These are phyloP conservation scores for Craterostigma plantagineum DNA, from an alignment of 257 asterid species.

Conservation along the genomic window DNA sequence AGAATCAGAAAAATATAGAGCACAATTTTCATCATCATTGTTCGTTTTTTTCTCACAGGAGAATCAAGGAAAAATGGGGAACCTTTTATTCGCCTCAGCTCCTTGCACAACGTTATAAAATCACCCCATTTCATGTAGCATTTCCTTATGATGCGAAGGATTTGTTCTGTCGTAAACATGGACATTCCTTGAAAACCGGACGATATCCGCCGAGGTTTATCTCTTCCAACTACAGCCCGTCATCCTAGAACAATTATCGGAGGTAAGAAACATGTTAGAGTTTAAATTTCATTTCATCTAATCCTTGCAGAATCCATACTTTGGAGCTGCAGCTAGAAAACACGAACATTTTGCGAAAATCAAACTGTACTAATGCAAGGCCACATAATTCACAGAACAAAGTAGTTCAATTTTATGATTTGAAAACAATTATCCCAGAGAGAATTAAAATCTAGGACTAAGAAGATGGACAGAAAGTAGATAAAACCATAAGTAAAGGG, in stretches of 20 bases:
- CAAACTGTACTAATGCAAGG: too few relatives aligned
- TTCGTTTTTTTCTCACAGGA: too few relatives aligned
- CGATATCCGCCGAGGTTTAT: constrained; percentile 87
- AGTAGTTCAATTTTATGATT: too few relatives aligned
- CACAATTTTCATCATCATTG: too few relatives aligned
- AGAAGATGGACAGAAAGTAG: neutral
- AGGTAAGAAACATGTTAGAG: neutral
- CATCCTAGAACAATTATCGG: constrained; percentile 32
- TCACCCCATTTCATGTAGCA: constrained; percentile 99
- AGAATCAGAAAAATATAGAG: too few relatives aligned
- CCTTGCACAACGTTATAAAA: constrained; percentile 97
- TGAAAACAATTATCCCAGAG: too few relatives aligned
- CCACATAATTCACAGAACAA: too few relatives aligned
- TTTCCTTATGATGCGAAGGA: constrained; percentile 91
- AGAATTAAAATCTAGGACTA: neutral
- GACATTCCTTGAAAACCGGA: constrained; percentile 81
- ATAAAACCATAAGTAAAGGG: neutral
- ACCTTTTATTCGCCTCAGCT: constrained; percentile 99
- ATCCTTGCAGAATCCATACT: neutral
- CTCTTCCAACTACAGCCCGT: constrained; percentile 96
- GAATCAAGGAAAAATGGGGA: constrained; percentile 3
- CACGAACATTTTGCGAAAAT: too few relatives aligned
- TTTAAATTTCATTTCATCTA: neutral
- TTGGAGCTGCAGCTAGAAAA: too few relatives aligned
- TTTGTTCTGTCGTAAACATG: constrained; percentile 95